A percentile compares a stretch with the other conserved stretches of the same genome.
Conservation (phyloP, 192 early-diverging fungal species). For the Umbelopsis sp. region DNA sequence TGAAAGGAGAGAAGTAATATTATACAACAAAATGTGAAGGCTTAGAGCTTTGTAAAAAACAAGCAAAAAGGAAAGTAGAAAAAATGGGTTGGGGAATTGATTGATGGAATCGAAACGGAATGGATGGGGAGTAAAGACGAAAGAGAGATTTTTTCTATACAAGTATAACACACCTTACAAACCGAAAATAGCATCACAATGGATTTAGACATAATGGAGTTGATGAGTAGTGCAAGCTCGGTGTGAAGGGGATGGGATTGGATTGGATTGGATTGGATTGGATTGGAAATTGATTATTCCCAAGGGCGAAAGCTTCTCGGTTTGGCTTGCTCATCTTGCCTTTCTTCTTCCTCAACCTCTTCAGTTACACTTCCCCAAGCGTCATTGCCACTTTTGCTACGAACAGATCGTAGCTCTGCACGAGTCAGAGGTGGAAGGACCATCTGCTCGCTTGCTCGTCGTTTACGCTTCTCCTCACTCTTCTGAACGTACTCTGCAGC, state of each 20-base stretch:
- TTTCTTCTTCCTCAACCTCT: conserved; percentile 16
- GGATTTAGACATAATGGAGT: background rate
- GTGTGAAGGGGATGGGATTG: no score
- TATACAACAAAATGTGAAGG: conserved; percentile 4
- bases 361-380: conserved; percentile 9
- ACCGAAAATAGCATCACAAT: background rate
- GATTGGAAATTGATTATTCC: background rate
- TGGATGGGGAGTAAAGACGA: background rate
- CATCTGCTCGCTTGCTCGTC: conserved; percentile 14
- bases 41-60: background rate
- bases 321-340: background rate
- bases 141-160: conserved; percentile 9
- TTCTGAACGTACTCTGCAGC: conserved; percentile 31
- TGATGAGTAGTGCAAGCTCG: background rate
- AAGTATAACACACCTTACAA: conserved; percentile 1
- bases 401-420: conserved; percentile 8
- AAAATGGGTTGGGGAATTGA: background rate
- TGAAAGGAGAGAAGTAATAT: conserved; percentile 5
- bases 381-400: conserved; percentile 8
- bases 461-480: conserved; percentile 19
- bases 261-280: no score
- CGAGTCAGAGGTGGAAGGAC: background rate
- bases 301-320: conserved; percentile 12
- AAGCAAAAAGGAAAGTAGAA: conserved; percentile 1
- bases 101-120: background rate